Evolutionary conservation across 176 grass and related monocot species (phyloP), one percentile per base, ranked within the genome.

Genomic region (Rhipidocladum racemiflorum): DNA sequence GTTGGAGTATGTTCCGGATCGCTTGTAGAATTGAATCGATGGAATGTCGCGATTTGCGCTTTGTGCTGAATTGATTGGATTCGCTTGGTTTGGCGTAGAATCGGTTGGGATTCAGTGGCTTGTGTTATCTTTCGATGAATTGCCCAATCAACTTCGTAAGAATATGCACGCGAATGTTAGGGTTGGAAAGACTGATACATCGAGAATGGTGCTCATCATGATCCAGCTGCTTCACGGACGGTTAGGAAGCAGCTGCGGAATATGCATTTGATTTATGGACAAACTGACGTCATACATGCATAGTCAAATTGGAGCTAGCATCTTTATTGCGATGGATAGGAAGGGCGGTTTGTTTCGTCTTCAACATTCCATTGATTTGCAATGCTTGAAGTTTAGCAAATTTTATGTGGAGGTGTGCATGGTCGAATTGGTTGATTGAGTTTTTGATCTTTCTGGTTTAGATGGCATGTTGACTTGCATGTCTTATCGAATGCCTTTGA

Each of bases 81-180:
- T 81, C 9, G 9, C 59, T 40, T 79, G 15, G 18, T 30, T 88
- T 88, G 23, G 7, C 20, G 23, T 77, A 51, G 24, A 50, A 25
- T 35, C 65, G 25, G 46, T 77, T 12, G 32, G 34, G 53, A 57
- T 76, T 7, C 8, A 15, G 16, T 63, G 75, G 48, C 53, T 28
- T 66, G 13, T 38, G 6, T 29, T 36, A 27, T 55, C 12, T 39
- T 6, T 1, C 7, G 2, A 35, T 55, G 13, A 23, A 1, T 57
- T 75, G 72, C 9, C 59, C 2, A 42, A 78, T 60, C 16, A 59
- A 6, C 9, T 9, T 68, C 10, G 27, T 61, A 59, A 46, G 10
- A 61, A 59, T 28, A 23, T 21, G 21, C 14, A 62, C 39, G 3
- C 5, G 0, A 7, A 39, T 38, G n/a, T 4, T 68, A 53, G 9